Percentiles rank a stretch among this genome's conserved stretches.
Conservation (phyloP, 306 rosid genomes). For the Citrullus colocynthis region DNA sequence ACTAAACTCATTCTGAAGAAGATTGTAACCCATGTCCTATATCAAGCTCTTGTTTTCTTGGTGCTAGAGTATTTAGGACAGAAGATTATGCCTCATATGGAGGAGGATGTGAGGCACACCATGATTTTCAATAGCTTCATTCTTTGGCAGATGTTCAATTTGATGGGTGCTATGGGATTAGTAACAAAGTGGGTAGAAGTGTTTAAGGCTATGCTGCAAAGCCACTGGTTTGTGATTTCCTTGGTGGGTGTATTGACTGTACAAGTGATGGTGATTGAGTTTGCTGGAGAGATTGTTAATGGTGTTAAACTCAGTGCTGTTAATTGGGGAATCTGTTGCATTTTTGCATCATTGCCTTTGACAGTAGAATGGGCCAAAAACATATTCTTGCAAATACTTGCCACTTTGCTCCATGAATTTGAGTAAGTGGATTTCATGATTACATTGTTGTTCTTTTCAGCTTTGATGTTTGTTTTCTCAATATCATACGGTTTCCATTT, state of each 20-base stretch:
- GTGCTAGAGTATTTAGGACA: constrained; percentile 25
- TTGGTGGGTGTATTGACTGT: constrained; percentile 17
- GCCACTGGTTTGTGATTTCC: constrained; percentile 23
- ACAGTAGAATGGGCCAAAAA: constrained; percentile 1
- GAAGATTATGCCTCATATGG: background rate
- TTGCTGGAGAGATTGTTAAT: constrained; percentile 13
- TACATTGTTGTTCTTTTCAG: no score
- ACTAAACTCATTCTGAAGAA: constrained; percentile 20
- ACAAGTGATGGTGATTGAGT: constrained; percentile 36
- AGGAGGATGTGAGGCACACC: constrained; percentile 18
- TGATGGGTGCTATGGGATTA: constrained; percentile 19
- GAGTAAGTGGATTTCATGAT: no score
- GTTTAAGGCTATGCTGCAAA: constrained; percentile 12
- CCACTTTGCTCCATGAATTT: background rate
- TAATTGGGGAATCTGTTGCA: constrained; percentile 34
- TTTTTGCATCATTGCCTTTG: constrained; percentile 19
- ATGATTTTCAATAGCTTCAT: constrained; percentile 45
- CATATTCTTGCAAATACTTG: background rate
- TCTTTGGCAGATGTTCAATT: constrained; percentile 28
- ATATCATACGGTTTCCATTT: no score
- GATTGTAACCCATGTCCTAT: constrained; percentile 34
- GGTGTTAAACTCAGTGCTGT: constrained; percentile 24
- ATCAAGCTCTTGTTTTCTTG: constrained; percentile 26
- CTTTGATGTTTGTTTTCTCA: no score
- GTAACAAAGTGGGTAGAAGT: constrained; percentile 14